These are phyloP conservation scores for Dendrobium chrysotoxum DNA, from an alignment of 106 monocot genomes.

Conservation along the genomic window DNA sequence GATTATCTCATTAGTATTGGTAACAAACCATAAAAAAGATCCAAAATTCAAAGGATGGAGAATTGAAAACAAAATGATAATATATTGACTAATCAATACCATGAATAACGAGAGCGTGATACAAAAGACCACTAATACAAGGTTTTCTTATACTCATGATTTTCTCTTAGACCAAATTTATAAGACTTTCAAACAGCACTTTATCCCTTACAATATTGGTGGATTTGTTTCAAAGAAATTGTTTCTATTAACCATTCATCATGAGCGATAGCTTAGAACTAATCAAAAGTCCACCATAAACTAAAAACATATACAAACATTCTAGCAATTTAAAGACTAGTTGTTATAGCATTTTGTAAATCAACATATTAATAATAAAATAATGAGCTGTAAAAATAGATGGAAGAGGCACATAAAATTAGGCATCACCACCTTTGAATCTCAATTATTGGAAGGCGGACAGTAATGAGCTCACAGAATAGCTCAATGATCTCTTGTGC, in stretches of 20 bases:
- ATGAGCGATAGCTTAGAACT: not conserved
- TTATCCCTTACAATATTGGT: not conserved
- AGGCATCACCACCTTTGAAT: conserved; percentile 50
- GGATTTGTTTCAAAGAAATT: not conserved
- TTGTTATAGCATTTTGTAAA: not conserved
- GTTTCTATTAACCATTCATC: not conserved
- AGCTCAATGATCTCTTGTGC: conserved; percentile 95
- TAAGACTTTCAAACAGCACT: not conserved
- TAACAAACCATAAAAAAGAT: no score
- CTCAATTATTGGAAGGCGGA: conserved; percentile 93
- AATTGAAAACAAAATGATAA: not conserved
- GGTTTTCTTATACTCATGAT: not conserved
- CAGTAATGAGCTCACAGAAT: conserved; percentile 84
- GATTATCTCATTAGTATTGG: not conserved
- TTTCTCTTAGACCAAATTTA: not conserved
- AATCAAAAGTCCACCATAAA: not conserved
- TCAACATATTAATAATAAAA: not conserved
- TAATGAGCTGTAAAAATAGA: not conserved
- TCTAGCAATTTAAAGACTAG: not conserved
- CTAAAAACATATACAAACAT: not conserved
- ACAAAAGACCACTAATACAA: not conserved
- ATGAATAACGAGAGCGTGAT: not conserved
- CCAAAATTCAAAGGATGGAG: not conserved
- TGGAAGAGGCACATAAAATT: not conserved
- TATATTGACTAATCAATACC: not conserved